Base-by-base conservation (phyloP, 2,329 filamentous ascomycete genomes). In the Cercospora sp. region DNA sequence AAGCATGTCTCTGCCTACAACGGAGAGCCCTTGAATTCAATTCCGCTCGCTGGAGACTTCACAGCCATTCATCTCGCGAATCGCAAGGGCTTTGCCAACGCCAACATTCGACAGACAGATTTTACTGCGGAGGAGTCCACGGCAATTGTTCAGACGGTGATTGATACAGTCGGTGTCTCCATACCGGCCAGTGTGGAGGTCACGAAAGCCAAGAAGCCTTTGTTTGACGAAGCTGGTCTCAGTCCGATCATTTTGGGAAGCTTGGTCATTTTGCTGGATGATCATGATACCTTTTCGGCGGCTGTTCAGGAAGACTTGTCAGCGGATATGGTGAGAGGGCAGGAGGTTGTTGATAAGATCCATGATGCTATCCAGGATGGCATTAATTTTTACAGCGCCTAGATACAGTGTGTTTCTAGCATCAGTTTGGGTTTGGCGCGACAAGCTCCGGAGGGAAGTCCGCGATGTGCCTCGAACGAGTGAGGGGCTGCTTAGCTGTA, bases 11-110 rank as follows among this genome's bases (percentile, higher is more conserved):
- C 65, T 18, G 42, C 66, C 4, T 71, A 68, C 64, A 64, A 65
- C 18, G 67, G 66, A 28, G 48, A 65, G 23, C 65, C 68, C 5
- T 60, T 69, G 5, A 65, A 8, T 4, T 66, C 69, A 26, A 13
- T 68, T 1, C 66, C 67, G 13, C 62, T 73, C 13, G 51, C 64
- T 10, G 66, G 66, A 30, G 72, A 72, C 31, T 72, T 74, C 36
- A 64, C 68, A 9, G 71, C 71, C 13, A 72, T 73, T 48, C 69
- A 70, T 48, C 60, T 73, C 45, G 68, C 72, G 18, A 74, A 75
- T 57, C 68, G 72, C n/a, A 72, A 72, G 63, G 72, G 73, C 55
- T 58, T 65, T 33, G 59, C 58, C 12, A 71, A 75, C 28, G 73
- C 73, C 20, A 71, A 71, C 33, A 66, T 75, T 2, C 64, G 67